Evolutionary conservation across 2,329 filamentous ascomycete genomes (phyloP), one percentile per base, ranked within the genome.

Genomic region (Coniochaeta pulveracea): DNA sequence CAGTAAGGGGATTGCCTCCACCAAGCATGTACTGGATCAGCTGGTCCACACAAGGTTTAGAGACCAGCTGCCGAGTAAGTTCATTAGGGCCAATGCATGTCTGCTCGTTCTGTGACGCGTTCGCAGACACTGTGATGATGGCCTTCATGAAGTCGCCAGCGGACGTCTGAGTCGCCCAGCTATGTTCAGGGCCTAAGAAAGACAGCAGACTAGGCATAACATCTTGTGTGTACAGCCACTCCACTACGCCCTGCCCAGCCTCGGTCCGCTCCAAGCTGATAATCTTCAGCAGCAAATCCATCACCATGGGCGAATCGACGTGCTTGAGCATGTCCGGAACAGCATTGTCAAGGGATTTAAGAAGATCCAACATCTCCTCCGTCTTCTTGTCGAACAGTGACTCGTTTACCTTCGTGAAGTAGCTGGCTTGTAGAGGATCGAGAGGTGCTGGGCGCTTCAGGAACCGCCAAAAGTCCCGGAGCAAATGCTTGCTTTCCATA

Each of bases 61-160:
- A 96, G 2, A 98, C 91, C 4, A 98, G 70, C 57, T 98, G 86
- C 25, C 91, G 79, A 5, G 91, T 98, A 32, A 98, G 72, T 51
- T 94, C 91, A 54, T 98, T 98, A 4, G 91, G 91, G 4, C 91
- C 91, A 52, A 98, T 96, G 48, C 93, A 95, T n/a, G 89, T 91
- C 53, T 95, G 88, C 50, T 98, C 91, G 49, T 95, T 93, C 47
- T 94, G 91, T 2, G 89, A 95, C 3, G 91, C 91, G 51, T 98
- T 98, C 39, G 91, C 91, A 2, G 91, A 96, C 37, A 98, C 95
- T 17, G 91, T 98, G 44, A 98, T 96, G 51, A 98, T 95, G 26
- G 91, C 91, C 56, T 98, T 98, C 47, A 98, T 72, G 46, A 98
- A 98, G 52, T 98, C 91, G 26, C 91, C 91, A 1, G 91, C 91